Base-by-base conservation (phyloP, 2,329 filamentous ascomycete species). In the Hortaea sp. region DNA sequence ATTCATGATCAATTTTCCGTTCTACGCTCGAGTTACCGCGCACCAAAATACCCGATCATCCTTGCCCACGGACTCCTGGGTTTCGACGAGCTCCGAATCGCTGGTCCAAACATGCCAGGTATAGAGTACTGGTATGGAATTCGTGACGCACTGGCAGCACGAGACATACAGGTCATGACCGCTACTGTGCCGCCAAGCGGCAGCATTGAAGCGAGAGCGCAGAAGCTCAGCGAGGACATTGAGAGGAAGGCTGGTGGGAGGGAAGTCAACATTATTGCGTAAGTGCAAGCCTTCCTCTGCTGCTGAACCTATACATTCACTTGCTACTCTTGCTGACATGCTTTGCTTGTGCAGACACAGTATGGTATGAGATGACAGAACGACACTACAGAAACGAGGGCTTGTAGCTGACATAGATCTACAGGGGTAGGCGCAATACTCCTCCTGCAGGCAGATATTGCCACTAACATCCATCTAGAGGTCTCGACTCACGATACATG, bases 111-210 rank as follows among this genome's bases (percentile, higher is more conserved):
- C 34, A 60, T 81, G 5, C 79, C 78, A 0, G 75, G 76, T 0
- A 68, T 82, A 20, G 73, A 79, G 45, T 82, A 82, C 58, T 82
- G 79, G 79, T 72, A 78, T 39, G 79, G 79, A 1, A 81, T 82
- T 32, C 74, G 69, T 29, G 75, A 81, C 53, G 78, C 77, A 6
- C 59, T 81, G 28, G 66, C 67, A 3, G 66, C 70, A 31, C 76
- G 76, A 53, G 74, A 73, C 2, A 70, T 81, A 20, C 73, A 79
- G 49, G 78, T 81, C n/a, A 76, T 81, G 41, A 78, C 75, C 6
- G 75, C 77, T 3, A 68, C 73, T 5, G 79, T 82, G 1, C 76
- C 78, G 5, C 69, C 78, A 1, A 78, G 74, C 9, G 76, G 71
- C 1, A 76, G 75, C 5, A 79, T 82, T 52, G 77, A 81, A 55